Conservation (phyloP, 1,284 basidiomycete genomes). For the Marasmius sp. region DNA sequence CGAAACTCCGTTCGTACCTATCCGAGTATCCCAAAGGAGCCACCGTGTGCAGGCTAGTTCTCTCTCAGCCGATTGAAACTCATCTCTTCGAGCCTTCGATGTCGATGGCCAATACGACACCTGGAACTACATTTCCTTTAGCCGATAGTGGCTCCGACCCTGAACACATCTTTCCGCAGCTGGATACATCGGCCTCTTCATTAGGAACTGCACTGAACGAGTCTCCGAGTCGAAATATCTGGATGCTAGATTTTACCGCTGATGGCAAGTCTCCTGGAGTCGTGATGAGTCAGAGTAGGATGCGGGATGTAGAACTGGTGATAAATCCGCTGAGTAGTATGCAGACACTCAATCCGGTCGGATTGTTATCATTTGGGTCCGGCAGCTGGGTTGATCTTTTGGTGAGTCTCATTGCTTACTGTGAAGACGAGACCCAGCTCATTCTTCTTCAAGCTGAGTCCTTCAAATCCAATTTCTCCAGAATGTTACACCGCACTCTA, state of each 20-base stretch:
- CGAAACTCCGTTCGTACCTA: conserved; percentile 48
- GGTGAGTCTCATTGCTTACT: conserved; percentile 36
- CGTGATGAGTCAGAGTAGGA: conserved; percentile 67
- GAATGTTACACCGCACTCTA: conserved; percentile 52
- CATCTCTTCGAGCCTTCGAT: conserved; percentile 39
- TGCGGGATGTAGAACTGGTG: conserved; percentile 65
- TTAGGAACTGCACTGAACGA: conserved; percentile 18
- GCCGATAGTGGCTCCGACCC: conserved; percentile 39
- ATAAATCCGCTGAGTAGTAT: conserved; percentile 56
- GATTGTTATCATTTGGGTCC: conserved; percentile 50
- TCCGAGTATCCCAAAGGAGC: conserved; percentile 42
- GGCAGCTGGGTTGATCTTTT: conserved; percentile 72
- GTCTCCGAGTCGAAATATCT: conserved; percentile 40
- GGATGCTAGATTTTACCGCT: conserved; percentile 73
- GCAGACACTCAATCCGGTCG: conserved; percentile 38
- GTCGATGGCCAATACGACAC: conserved; percentile 41
- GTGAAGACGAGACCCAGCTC: neutral
- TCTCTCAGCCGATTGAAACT: conserved; percentile 40
- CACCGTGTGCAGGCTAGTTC: conserved; percentile 56
- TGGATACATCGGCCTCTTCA: conserved; percentile 27
- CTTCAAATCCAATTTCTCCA: conserved; percentile 39
- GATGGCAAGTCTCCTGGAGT: conserved; percentile 53
- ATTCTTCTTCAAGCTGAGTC: conserved; percentile 40
- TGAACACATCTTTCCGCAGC: conserved; percentile 51
- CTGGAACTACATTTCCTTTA: conserved; percentile 47